Conservation (phyloP, 116 monocot genomes). For the Thalassia testudinum region DNA sequence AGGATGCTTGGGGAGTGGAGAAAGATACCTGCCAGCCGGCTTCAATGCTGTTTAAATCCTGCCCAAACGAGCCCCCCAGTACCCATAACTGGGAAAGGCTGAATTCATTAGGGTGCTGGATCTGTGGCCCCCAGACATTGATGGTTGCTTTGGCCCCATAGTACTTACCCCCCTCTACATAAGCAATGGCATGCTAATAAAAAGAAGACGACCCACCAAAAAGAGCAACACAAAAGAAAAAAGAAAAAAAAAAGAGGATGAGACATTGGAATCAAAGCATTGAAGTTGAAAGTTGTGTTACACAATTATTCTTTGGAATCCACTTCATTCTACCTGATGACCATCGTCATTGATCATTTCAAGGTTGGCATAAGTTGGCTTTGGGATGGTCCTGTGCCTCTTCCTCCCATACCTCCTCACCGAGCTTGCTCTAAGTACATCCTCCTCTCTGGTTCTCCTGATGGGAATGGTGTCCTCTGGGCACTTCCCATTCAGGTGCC, state of each 20-base stretch:
- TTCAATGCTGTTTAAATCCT: conserved; percentile 45
- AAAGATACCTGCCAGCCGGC: conserved; percentile 46
- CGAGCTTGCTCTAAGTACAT: conserved; percentile 20
- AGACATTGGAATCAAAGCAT: too few relatives aligned
- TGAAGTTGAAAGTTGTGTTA: neutral
- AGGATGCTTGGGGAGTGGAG: neutral
- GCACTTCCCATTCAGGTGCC: conserved; percentile 24
- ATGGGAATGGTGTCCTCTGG: conserved; percentile 30
- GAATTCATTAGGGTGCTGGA: conserved; percentile 39
- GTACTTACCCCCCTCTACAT: conserved; percentile 29
- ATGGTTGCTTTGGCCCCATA: conserved; percentile 48
- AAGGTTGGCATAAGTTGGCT: conserved; percentile 13
- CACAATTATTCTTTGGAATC: neutral
- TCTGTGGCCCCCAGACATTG: conserved; percentile 41
- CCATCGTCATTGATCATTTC: conserved; percentile 17
- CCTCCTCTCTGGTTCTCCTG: conserved; percentile 15
- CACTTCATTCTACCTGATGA: conserved; percentile 17
- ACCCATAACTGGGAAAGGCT: conserved; percentile 45
- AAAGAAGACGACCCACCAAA: conserved; percentile 11
- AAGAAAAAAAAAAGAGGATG: neutral
- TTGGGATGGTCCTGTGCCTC: conserved; percentile 11
- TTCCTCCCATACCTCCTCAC: conserved; percentile 19
- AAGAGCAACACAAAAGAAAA: neutral
- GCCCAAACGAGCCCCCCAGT: conserved; percentile 31
- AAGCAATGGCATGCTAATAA: conserved; percentile 38